Evolutionary conservation across 2,329 filamentous ascomycete genomes (phyloP), one percentile per base, ranked within the genome.

Genomic region (Phaeosphaeriaceae sp.): DNA sequence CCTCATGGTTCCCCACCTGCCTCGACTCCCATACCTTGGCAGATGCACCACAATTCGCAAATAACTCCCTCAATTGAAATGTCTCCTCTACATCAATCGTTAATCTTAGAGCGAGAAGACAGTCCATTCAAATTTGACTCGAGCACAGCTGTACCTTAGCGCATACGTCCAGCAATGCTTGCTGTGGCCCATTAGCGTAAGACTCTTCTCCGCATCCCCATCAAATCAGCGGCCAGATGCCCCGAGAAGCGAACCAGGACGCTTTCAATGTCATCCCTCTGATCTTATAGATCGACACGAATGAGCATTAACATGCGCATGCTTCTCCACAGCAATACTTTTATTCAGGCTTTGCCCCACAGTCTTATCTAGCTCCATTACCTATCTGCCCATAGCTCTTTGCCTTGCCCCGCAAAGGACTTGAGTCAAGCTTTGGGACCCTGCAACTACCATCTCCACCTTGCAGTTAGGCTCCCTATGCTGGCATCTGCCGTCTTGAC

Each of bases 231-330:
- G n/a, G 23, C 23, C 23, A 26, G 23, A 26, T 26, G 23, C 7
- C 7, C 23, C 23, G 23, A 26, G 23, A 26, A 26, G 23, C 23
- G 23, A 26, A 26, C 23, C 23, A 26, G 23, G 23, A 8, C 6
- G 23, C 6, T 11, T 7, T 8, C 23, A 26, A 26, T 26, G 23
- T 26, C 23, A 26, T 28, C 41, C 16, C 29, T 41, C 47, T 46
- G 39, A 48, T 52, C 46, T 60, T 35, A 48, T 48, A 37, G 29
- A 35, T 48, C 42, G 32, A 21, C 28, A 35, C 42, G 36, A 18
- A 37, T 47, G 50, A 43, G 37, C 49, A 46, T 47, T 56, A 66
- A 55, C 32, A 67, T 67, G 60, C 55, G 42, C 53, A 44, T 54
- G 50, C 54, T 43, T 46, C 49, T 48, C 54, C 49, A 56, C 42